Percentiles rank a stretch among this genome's conserved stretches.
Conservation (phyloP, 768 basidiomycete species). For the Chalciporus pseudorubinellus region DNA sequence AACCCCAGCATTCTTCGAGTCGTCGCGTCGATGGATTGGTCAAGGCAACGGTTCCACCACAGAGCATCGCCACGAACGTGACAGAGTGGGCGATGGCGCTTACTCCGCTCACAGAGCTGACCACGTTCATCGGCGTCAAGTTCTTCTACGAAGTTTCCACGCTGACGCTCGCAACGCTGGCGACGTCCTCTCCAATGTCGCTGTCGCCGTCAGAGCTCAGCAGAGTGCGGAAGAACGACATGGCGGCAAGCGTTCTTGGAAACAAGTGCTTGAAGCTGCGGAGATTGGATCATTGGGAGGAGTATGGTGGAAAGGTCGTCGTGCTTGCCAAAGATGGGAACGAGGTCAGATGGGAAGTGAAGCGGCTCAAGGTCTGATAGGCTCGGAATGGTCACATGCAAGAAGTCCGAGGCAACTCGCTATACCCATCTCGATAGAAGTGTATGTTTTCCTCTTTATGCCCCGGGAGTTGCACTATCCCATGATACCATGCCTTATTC, state of each 20-base stretch:
- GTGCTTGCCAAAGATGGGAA: slow-evolving; percentile 46
- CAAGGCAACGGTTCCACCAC: slow-evolving; percentile 5
- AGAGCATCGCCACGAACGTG: slow-evolving; percentile 38
- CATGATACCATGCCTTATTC: too few relatives aligned
- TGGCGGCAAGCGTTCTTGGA: slow-evolving; percentile 56
- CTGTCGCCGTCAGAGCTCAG: slow-evolving; percentile 57
- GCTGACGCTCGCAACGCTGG: slow-evolving; percentile 19
- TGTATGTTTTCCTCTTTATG: background rate
- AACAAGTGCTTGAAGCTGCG: slow-evolving; percentile 63
- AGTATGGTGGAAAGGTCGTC: slow-evolving; percentile 45
- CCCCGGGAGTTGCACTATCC: too few relatives aligned
- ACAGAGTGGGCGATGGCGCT: slow-evolving; percentile 60
- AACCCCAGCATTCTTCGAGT: slow-evolving; percentile 6
- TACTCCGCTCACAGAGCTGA: slow-evolving; percentile 50
- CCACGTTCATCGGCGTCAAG: slow-evolving; percentile 57
- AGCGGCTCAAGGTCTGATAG: slow-evolving; percentile 42
- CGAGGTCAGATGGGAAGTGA: slow-evolving; percentile 51
- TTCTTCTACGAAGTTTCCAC: slow-evolving; percentile 65
- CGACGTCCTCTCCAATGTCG: slow-evolving; percentile 13
- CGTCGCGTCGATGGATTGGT: slow-evolving; percentile 8
- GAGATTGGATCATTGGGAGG: slow-evolving; percentile 68
- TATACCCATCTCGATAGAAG: too few relatives aligned
- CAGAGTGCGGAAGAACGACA: slow-evolving; percentile 66
- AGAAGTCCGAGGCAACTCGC: too few relatives aligned
- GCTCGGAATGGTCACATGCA: background rate